These are phyloP conservation scores for Blastobotrys attinorum DNA, from an alignment of 805 yeast species.

Conservation along the genomic window DNA sequence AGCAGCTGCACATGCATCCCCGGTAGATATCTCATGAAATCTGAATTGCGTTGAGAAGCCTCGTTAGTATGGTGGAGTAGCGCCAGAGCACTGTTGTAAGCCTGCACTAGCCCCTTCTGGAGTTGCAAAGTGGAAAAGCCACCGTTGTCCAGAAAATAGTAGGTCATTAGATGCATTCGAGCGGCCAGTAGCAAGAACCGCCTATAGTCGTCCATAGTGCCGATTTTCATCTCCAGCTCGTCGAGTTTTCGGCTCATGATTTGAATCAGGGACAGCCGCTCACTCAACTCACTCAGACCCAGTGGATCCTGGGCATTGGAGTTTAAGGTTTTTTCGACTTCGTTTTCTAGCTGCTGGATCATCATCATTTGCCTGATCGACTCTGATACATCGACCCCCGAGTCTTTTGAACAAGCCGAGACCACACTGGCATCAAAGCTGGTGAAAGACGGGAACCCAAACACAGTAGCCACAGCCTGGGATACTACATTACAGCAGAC, in stretches of 20 bases:
- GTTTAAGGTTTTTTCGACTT: conserved; percentile 68
- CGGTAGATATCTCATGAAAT: conserved; percentile 72
- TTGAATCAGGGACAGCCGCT: conserved; percentile 65
- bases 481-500: conserved; percentile 85
- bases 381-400: conserved; percentile 42
- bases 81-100: conserved; percentile 72
- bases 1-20: conserved; percentile 64
- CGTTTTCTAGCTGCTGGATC: conserved; percentile 80
- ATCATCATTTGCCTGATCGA: conserved; percentile 71
- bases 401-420: conserved; percentile 42
- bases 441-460: conserved; percentile 91
- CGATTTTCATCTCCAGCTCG: conserved; percentile 49
- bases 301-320: conserved; percentile 59
- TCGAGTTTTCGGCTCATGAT: conserved; percentile 66
- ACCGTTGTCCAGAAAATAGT: conserved; percentile 62
- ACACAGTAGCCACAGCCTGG: conserved; percentile 82
- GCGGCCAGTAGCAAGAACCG: conserved; percentile 63
- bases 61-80: conserved; percentile 58
- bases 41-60: conserved; percentile 51
- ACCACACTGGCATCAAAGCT: conserved; percentile 69
- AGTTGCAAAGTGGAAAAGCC: conserved; percentile 44
- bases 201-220: conserved; percentile 54
- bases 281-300: conserved; percentile 59
- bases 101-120: conserved; percentile 62
- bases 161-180: conserved; percentile 73